Percentiles rank a stretch among this genome's conserved stretches.
Evolutionary conservation across 2,329 filamentous ascomycete species (phyloP).

Genomic region (Onygenales sp.): DNA sequence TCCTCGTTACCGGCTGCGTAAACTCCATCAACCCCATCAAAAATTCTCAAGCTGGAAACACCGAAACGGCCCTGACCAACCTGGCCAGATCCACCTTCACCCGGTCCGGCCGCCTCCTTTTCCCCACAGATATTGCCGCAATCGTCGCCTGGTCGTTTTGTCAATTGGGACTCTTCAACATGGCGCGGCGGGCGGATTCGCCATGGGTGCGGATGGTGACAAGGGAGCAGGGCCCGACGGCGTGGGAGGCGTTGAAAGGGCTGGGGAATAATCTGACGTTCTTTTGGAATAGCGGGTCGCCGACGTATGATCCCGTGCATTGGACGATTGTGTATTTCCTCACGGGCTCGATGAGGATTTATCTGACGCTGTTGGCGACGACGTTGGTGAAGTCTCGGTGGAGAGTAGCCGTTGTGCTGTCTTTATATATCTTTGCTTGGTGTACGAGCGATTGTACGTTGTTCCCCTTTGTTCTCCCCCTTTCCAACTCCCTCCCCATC

Average conservation of each 20-base stretch:
- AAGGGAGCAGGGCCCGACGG: slow-evolving; percentile 8
- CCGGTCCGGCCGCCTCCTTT: slow-evolving; percentile 13
- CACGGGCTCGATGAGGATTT: slow-evolving; percentile 33
- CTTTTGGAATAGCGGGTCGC: slow-evolving; percentile 29
- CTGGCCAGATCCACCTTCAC: slow-evolving; percentile 13
- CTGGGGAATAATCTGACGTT: slow-evolving; percentile 12
- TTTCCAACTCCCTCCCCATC: not conserved
- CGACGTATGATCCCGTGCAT: slow-evolving; percentile 34
- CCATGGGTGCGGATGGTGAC: slow-evolving; percentile 15
- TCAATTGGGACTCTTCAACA: slow-evolving; percentile 15
- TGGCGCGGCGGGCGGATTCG: slow-evolving; percentile 15
- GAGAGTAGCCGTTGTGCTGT: slow-evolving; percentile 23
- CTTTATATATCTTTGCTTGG: slow-evolving; percentile 32
- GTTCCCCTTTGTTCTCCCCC: not conserved
- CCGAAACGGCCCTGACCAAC: slow-evolving; percentile 11
- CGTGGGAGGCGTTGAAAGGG: slow-evolving; percentile 8
- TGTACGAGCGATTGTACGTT: slow-evolving; percentile 13
- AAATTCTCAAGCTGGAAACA: slow-evolving; percentile 13
- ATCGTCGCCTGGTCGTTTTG: slow-evolving; percentile 15
- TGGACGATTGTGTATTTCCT: slow-evolving; percentile 35
- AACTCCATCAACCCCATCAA: slow-evolving; percentile 18
- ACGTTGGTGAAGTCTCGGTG: slow-evolving; percentile 27
- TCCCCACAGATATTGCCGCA: slow-evolving; percentile 16
- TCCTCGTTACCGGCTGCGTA: slow-evolving; percentile 21
- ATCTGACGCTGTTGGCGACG: slow-evolving; percentile 33